Percentiles rank a stretch among this genome's conserved stretches.
Conservation (phyloP, 257 asterid species). For the Solanum okadae region DNA sequence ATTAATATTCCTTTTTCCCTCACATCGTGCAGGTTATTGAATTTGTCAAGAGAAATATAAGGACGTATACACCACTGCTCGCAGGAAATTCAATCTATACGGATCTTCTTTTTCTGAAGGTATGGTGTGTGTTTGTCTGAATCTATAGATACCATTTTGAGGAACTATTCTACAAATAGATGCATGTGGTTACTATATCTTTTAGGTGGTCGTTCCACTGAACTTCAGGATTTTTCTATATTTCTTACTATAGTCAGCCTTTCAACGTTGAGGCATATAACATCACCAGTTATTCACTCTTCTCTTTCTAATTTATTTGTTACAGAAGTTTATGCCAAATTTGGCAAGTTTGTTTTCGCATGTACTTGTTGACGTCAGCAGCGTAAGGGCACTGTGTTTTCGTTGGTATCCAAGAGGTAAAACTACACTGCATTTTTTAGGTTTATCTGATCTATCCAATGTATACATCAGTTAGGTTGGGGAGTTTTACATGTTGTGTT, state of each 20-base stretch:
- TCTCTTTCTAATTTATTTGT: neutral
- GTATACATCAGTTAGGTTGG: neutral
- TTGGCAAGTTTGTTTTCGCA: constrained; percentile 88
- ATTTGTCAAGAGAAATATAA: constrained; percentile 65
- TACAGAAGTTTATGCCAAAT: constrained; percentile 91
- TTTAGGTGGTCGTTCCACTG: too few species aligned
- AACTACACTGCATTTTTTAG: neutral
- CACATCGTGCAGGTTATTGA: constrained; percentile 48
- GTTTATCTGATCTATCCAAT: neutral
- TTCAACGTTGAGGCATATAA: neutral
- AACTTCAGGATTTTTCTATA: neutral
- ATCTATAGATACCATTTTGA: neutral
- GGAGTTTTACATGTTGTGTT: neutral
- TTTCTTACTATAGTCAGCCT: neutral
- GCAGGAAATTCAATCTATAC: constrained; percentile 91
- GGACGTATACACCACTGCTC: constrained; percentile 51
- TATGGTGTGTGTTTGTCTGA: constrained; percentile 19
- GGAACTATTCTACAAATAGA: neutral
- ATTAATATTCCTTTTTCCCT: neutral
- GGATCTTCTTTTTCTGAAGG: constrained; percentile 78
- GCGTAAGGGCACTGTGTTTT: constrained; percentile 65
- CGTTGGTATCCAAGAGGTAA: constrained; percentile 97
- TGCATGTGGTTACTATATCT: too few species aligned
- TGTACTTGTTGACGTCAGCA: constrained; percentile 91
- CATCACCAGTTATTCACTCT: neutral